These are phyloP conservation scores for Camelina neglecta DNA, from an alignment of 345 rosid genomes.

Conservation along the genomic window DNA sequence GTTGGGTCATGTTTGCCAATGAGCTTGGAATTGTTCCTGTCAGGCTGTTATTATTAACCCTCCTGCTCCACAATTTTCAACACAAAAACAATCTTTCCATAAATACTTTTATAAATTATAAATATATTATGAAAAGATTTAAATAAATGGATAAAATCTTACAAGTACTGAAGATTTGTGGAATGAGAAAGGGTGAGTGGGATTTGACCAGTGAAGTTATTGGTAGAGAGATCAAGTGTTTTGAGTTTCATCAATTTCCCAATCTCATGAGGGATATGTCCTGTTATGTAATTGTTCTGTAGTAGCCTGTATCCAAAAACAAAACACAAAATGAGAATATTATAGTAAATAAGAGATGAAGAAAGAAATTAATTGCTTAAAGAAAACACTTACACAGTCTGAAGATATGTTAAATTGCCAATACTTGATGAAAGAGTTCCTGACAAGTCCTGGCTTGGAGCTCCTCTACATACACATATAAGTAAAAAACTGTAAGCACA, in stretches of 20 bases:
- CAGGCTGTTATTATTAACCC: slow-evolving; percentile 78
- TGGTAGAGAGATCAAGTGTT: slow-evolving; percentile 85
- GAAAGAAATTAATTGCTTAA: not conserved
- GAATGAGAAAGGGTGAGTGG: slow-evolving; percentile 63
- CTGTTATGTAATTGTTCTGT: slow-evolving; percentile 82
- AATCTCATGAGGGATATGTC: slow-evolving; percentile 70
- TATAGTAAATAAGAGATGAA: slow-evolving; percentile 7
- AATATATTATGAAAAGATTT: not conserved
- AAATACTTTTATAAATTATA: not conserved
- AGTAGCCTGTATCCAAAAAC: slow-evolving; percentile 52
- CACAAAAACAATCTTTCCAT: slow-evolving; percentile 7
- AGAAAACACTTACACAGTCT: slow-evolving; percentile 65
- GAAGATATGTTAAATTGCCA: slow-evolving; percentile 81
- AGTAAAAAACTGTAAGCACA: not conserved
- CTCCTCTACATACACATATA: slow-evolving; percentile 58
- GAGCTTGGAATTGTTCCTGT: slow-evolving; percentile 72
- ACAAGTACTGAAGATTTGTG: slow-evolving; percentile 76
- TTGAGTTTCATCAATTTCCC: slow-evolving; percentile 76
- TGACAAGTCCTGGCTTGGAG: slow-evolving; percentile 81
- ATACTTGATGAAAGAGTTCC: slow-evolving; percentile 75
- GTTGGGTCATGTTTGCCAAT: slow-evolving; percentile 77
- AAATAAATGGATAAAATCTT: slow-evolving; percentile 38
- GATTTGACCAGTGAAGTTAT: slow-evolving; percentile 68
- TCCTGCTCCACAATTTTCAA: slow-evolving; percentile 58
- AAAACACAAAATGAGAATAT: not conserved